Evolutionary conservation across 2,329 filamentous ascomycete genomes (phyloP).

Genomic region (Exophiala sp.): DNA sequence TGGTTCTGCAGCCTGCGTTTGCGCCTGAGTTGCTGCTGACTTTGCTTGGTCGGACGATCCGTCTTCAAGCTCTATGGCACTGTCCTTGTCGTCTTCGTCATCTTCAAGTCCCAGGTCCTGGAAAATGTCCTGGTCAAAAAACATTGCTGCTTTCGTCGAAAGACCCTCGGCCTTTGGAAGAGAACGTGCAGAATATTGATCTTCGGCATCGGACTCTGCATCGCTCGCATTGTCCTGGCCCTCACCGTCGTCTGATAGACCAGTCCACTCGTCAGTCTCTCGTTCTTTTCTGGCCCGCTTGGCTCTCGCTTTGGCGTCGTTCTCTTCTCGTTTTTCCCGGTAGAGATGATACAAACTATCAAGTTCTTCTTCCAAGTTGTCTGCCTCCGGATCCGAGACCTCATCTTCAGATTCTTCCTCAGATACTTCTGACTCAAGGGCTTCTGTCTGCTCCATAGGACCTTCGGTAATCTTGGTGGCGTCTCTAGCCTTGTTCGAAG

Average conservation of each 20-base stretch:
- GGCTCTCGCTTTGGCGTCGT: slow-evolving; percentile 82
- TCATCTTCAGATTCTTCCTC: slow-evolving; percentile 63
- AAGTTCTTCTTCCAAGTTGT: slow-evolving; percentile 77
- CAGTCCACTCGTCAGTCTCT: slow-evolving; percentile 87
- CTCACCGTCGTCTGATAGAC: slow-evolving; percentile 69
- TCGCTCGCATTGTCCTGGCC: slow-evolving; percentile 48
- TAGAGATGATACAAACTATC: slow-evolving; percentile 86
- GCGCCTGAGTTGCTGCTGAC: slow-evolving; percentile 1
- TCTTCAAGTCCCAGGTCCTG: slow-evolving; percentile 70
- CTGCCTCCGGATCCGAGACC: slow-evolving; percentile 71
- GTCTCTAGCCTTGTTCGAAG: slow-evolving; percentile 71
- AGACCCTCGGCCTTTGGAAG: slow-evolving; percentile 50
- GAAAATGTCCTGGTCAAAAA: slow-evolving; percentile 96
- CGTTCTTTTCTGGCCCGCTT: slow-evolving; percentile 82
- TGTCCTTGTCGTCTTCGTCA: slow-evolving; percentile 46
- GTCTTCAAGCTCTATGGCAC: slow-evolving; percentile 36
- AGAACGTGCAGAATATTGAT: slow-evolving; percentile 17
- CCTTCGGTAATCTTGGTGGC: slow-evolving; percentile 68
- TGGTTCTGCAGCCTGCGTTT: slow-evolving; percentile 25
- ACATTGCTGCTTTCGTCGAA: slow-evolving; percentile 80
- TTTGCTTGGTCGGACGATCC: slow-evolving; percentile 25
- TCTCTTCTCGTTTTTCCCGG: slow-evolving; percentile 71
- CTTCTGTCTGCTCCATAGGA: slow-evolving; percentile 67
- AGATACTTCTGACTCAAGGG: slow-evolving; percentile 52
- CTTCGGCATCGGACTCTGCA: slow-evolving; percentile 38